Percentiles rank a stretch among this genome's conserved stretches.
Conservation (phyloP, 169 alveolate species). For the Eimeria praecox region DNA sequence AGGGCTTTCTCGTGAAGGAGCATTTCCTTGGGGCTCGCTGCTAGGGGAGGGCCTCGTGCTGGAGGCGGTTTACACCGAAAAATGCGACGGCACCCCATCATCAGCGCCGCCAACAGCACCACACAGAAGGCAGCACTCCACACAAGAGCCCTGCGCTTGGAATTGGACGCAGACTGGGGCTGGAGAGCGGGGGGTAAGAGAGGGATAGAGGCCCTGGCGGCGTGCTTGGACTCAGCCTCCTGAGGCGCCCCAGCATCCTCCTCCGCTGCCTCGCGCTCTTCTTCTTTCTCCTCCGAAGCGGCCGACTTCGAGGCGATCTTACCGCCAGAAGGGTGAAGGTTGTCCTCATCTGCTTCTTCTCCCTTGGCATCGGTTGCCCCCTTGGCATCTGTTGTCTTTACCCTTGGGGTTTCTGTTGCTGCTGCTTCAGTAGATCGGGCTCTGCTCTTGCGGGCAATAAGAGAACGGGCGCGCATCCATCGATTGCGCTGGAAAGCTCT, state of each 20-base stretch:
- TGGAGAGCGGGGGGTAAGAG: not conserved
- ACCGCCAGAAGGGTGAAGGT: not conserved
- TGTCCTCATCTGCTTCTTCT: not conserved
- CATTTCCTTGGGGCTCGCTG: conserved; percentile 6
- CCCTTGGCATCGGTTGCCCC: not conserved
- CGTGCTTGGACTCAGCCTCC: not conserved
- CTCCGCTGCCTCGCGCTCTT: not conserved
- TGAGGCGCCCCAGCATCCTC: not conserved
- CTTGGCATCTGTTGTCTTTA: not conserved
- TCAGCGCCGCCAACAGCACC: not conserved
- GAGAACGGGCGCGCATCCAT: not conserved
- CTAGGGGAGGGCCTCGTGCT: not conserved
- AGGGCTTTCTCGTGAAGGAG: not conserved
- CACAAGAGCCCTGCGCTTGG: not conserved
- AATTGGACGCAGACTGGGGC: not conserved
- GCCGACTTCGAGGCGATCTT: not conserved
- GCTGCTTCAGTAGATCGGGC: not conserved
- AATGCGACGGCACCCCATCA: not conserved
- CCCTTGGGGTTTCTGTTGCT: not conserved
- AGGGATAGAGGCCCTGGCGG: not conserved
- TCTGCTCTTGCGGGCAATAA: not conserved
- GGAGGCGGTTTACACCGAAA: not conserved
- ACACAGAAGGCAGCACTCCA: conserved; percentile 8
- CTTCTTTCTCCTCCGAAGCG: not conserved
- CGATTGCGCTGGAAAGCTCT: not conserved